phyloP scores from a whole-genome alignment of 1,139 yeast species.

The Debaryomyces udenii region DNA sequence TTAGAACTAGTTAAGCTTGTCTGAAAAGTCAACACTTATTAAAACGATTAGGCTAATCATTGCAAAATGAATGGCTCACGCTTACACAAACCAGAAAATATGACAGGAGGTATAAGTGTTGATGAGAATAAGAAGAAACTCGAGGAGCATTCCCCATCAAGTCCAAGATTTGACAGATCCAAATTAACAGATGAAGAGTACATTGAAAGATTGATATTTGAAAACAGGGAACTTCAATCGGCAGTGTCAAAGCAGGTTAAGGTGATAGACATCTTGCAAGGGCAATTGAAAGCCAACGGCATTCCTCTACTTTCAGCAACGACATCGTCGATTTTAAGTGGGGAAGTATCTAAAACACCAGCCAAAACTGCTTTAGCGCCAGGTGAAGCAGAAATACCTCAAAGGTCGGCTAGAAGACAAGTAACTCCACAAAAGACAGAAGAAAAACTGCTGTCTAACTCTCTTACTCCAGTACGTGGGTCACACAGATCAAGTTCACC shows the following conservation, averaged over 20 bases:
- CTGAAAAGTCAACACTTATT: background rate
- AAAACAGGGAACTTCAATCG: slow-evolving; percentile 36
- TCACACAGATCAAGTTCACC: background rate
- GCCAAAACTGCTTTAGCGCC: slow-evolving; percentile 1
- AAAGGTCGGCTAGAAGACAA: slow-evolving; percentile 20
- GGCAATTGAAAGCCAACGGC: slow-evolving; percentile 14
- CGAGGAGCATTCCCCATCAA: slow-evolving; percentile 36
- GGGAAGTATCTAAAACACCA: slow-evolving; percentile 3
- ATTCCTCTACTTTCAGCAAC: slow-evolving; percentile 10
- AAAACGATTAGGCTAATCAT: background rate
- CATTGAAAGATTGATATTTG: slow-evolving; percentile 41
- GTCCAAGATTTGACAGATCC: slow-evolving; percentile 40
- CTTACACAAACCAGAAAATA: slow-evolving; percentile 5
- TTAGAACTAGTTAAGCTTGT: background rate
- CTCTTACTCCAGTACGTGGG: background rate
- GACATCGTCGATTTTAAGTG: slow-evolving; percentile 6
- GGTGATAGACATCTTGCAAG: slow-evolving; percentile 23
- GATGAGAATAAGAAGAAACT: background rate
- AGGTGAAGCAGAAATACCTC: slow-evolving; percentile 16
- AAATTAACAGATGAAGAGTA: slow-evolving; percentile 33
- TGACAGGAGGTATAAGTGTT: slow-evolving; percentile 4
- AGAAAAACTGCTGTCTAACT: background rate
- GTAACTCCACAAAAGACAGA: slow-evolving; percentile 6
- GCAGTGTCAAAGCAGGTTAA: slow-evolving; percentile 9
- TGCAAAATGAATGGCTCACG: slow-evolving; percentile 6